Evolutionary conservation across 441 rosid genomes (phyloP), one percentile per base, ranked within the genome.

Genomic region (Populus hybrid): DNA sequence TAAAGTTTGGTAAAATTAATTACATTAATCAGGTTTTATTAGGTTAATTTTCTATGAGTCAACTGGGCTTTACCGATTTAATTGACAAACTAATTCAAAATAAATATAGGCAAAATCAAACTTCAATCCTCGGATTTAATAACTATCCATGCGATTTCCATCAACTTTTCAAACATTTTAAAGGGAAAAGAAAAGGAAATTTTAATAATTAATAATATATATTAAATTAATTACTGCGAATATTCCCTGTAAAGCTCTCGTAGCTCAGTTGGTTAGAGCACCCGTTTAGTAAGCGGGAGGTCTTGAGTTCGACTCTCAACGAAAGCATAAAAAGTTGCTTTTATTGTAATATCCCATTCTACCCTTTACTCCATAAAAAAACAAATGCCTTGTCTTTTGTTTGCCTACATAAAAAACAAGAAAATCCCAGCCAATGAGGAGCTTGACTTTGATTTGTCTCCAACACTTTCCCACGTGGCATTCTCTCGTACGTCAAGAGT

Each of bases 261-360:
- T 89, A 90, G 92, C 97, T 90, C 92, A 91, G 97, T 87, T 89
- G 96, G 95, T 91, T 93, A 93, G 94, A 91, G 93, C 95, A 91
- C 92, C 94, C 89, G 97, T 85, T 91, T 89, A 91, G 93, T 91
- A 92, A 91, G 98, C 94, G 91, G 96, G 93, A 95, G 93, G 98
- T 92, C 93, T 93, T 92, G 95, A 92, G 97, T 92, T 93, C 89
- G 59, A 91, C 89, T 95, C 89, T 87, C 95, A 92, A 90, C 83
- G 87, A 89, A 82, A 92, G 92, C 94, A 38, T 1, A 34, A 6
- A 6, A 1, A 6, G 36, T 6, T 34, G 8, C 0, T 6, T 34
- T 0, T 10, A 12, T 46, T 46, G 5, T 40, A 40, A 40, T 40
- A 4, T 46, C 53, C 53, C 53, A 46, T 12, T 21, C 11, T n/a